Evolutionary conservation across 345 rosid genomes (phyloP).

Genomic region (Citrus trifoliata): DNA sequence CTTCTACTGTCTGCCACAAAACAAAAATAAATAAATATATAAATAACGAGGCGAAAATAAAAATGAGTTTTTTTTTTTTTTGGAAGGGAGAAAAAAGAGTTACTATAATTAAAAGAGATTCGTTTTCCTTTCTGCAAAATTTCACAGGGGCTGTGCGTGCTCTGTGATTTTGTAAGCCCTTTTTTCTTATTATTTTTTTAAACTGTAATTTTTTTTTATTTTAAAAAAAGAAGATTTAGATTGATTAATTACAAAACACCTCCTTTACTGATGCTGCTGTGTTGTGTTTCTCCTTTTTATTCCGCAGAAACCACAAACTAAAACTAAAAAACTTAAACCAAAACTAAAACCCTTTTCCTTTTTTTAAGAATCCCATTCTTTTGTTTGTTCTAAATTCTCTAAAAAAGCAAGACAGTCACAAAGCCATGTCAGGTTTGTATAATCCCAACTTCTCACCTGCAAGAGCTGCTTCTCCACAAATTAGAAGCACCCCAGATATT

Average conservation of each 20-base stretch:
- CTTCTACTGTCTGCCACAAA: background rate
- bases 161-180: constrained; percentile 1
- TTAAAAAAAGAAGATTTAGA: background rate
- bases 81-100: background rate
- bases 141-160: constrained; percentile 6
- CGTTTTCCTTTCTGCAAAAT: constrained; percentile 20
- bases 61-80: too few relatives aligned
- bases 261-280: constrained; percentile 37
- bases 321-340: constrained; percentile 1
- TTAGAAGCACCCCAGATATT: constrained; percentile 83
- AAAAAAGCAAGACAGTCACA: constrained; percentile 5
- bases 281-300: constrained; percentile 36
- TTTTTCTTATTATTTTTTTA: background rate
- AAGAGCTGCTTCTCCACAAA: constrained; percentile 96
- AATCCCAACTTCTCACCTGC: constrained; percentile 95
- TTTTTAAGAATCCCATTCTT: constrained; percentile 22
- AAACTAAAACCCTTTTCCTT: constrained; percentile 23
- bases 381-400: constrained; percentile 21
- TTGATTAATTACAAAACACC: constrained; percentile 16
- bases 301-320: constrained; percentile 41
- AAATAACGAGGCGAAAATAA: background rate
- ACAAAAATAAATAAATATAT: background rate
- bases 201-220: background rate
- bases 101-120: constrained; percentile 4
- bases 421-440: constrained; percentile 89